Conservation (phyloP, 306 rosid genomes). For the Acmispon strigosus region DNA sequence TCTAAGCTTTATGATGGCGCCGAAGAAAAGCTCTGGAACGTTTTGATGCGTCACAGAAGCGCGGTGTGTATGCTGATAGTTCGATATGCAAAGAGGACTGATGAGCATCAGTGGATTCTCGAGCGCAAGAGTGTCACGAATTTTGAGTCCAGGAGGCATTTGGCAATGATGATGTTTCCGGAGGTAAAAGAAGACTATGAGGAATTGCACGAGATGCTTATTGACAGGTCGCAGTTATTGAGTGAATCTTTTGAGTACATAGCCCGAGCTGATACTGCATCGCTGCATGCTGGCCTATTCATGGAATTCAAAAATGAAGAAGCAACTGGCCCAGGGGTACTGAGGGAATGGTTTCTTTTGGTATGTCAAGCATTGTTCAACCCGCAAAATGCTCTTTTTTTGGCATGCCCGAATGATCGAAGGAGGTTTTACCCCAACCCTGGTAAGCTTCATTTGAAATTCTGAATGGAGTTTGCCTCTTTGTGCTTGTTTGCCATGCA, state of each 20-base stretch:
- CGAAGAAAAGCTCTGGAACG: conserved; percentile 49
- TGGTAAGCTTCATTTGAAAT: conserved; percentile 41
- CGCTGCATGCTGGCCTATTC: conserved; percentile 70
- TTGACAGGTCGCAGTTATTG: conserved; percentile 84
- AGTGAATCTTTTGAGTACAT: conserved; percentile 83
- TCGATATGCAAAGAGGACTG: conserved; percentile 55
- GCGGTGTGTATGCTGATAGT: conserved; percentile 45
- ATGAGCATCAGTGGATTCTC: conserved; percentile 74
- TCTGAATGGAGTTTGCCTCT: not conserved
- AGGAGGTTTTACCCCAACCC: conserved; percentile 86
- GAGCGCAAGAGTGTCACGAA: conserved; percentile 56
- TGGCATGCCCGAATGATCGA: conserved; percentile 70
- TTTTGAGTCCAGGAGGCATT: conserved; percentile 84
- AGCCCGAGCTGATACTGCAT: conserved; percentile 52
- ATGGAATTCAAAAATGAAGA: conserved; percentile 97
- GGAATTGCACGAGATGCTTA: conserved; percentile 93
- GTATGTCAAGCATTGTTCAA: conserved; percentile 83
- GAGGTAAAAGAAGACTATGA: conserved; percentile 85
- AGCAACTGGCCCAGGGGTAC: conserved; percentile 98
- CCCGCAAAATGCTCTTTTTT: conserved; percentile 79
- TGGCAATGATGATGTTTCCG: conserved; percentile 86
- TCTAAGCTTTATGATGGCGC: conserved; percentile 58
- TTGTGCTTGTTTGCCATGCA: not conserved
- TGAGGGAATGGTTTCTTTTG: conserved; percentile 88
- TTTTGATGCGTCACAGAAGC: conserved; percentile 39